Evolutionary conservation across 2,329 filamentous ascomycete genomes (phyloP).

Genomic region (Diaporthe citriasiana): DNA sequence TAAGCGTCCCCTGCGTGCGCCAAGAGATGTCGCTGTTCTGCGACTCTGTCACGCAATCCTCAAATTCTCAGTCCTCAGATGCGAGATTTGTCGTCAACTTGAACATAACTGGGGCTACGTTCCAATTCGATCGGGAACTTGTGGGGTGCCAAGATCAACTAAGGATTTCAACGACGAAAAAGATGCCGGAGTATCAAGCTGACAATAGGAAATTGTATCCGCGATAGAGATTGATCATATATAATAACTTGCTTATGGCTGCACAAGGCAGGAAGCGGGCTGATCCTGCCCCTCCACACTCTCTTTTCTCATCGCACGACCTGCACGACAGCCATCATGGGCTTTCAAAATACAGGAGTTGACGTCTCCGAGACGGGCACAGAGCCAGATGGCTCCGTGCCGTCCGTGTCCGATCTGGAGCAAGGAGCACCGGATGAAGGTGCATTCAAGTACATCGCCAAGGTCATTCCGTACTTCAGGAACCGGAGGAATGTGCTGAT

Average conservation of each 20-base stretch:
- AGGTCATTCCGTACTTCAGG: conserved; percentile 48
- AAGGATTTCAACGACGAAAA: conserved; percentile 10
- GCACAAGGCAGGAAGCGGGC: neutral
- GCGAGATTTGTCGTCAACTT: conserved; percentile 23
- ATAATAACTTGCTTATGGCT: conserved; percentile 3
- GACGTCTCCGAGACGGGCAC: conserved; percentile 1
- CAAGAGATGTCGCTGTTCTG: conserved; percentile 28
- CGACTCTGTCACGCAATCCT: conserved; percentile 21
- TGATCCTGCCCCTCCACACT: neutral
- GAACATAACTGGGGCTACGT: conserved; percentile 3
- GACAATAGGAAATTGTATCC: neutral
- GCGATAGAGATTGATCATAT: neutral
- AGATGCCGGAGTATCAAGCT: neutral
- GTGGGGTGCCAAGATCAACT: conserved; percentile 30
- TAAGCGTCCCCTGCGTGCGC: neutral
- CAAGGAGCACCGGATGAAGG: conserved; percentile 1
- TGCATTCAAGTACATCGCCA: conserved; percentile 38
- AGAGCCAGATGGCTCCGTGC: neutral
- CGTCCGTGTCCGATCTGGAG: conserved; percentile 7
- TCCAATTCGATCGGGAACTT: neutral
- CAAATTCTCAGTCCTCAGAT: conserved; percentile 12
- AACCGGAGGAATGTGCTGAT: conserved; percentile 52
- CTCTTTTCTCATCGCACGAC: neutral
- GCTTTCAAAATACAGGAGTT: neutral
- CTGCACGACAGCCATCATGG: neutral